Base-by-base conservation (phyloP, 139 green algal species). In the Nannochloris sp. region DNA sequence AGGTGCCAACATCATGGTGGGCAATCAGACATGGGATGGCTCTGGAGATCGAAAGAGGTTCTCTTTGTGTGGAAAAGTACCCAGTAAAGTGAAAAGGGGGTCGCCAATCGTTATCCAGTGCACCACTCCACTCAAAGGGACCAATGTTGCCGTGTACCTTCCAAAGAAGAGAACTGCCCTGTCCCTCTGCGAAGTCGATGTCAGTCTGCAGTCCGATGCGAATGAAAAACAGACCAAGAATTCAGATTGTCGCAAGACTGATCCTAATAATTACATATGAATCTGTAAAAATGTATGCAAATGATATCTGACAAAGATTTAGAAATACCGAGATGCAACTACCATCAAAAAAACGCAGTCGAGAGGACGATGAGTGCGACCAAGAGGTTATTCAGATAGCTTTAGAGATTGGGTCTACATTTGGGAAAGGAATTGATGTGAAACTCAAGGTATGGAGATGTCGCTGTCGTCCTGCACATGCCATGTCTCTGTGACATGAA, bases 371-470 rank as follows among this genome's bases (percentile, higher is more conserved):
- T 11, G 57, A 51, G 18, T 18, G 57, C n/a, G 6, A 48, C 15
- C 46, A 69, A 16, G 68, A 60, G 15, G n/a, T 53, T 53, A 12
- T 53, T 8, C n/a, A 25, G 46, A 25, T 53, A 53, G 44, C 61
- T 14, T 9, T 60, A 2, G 51, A 65, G 7, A 25, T 75, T 27
- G 31, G 37, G 4, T 19, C 21, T 4, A 59, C 51, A 8, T 21
- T 75, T 16, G 59, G 44, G 6, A 70, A 61, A 21, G 68, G 50
- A n/a, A n/a, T 44, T 11, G 49, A 66, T 44, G 36, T 60, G 3
- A 75, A 75, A 40, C 25, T 74, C 12, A 44, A 59, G 46, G 67
- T 73, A 24, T 31, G 65, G 18, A 29, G 19, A 6, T 5, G 48
- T 37, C 21, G 19, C 40, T 29, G 14, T 57, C 25, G 6, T n/a